Evolutionary conservation across 2,329 filamentous ascomycete species (phyloP), one percentile per base, ranked within the genome.

Genomic region (Aspergillus fructus): DNA sequence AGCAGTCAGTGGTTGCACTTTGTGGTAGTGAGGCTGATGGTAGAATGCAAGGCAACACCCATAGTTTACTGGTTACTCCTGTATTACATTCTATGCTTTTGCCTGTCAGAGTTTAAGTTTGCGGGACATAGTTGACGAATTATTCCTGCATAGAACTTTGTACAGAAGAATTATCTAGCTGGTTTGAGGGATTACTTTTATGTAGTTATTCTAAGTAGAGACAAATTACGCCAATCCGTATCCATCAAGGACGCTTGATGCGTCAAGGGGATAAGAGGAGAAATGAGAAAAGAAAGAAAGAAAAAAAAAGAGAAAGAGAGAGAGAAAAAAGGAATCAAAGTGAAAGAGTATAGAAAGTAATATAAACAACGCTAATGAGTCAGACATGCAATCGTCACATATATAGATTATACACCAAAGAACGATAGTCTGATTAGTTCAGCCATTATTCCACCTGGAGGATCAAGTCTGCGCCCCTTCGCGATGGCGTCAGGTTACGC

Each of bases 401-500:
- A 50, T 15, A 46, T 40, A 50, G 17, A 46, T 49, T 24, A 47
- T 45, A 58, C 49, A 49, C 23, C 27, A 39, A 24, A 27, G 34
- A 42, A 50, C 24, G 41, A 27, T 43, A 19, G 45, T 40, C 11
- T 12, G 21, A 21, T 24, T 21, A 33, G 27, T n/a, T 21, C 19
- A 24, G 27, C 27, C 34, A 15, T 66, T 53, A 71, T 43, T 73
- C 70, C 42, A 73, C 70, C 24, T 63, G 65, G 5, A 73, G 57
- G 37, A 71, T 69, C 58, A 74, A 55, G 59, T 74, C 70, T 12
- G 61, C 61, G 9, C 71, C 71, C 42, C 64, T 54, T 52, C 63
- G 65, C 5, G 70, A 70, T 4, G 69, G 71, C 4, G 68, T 72
- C 48, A 74, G 49, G 48, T 72, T 71, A 47, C 63, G 64, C 53